phyloP scores from a whole-genome alignment of 495 filamentous ascomycete genomes.

The Aspergillus leporis region DNA sequence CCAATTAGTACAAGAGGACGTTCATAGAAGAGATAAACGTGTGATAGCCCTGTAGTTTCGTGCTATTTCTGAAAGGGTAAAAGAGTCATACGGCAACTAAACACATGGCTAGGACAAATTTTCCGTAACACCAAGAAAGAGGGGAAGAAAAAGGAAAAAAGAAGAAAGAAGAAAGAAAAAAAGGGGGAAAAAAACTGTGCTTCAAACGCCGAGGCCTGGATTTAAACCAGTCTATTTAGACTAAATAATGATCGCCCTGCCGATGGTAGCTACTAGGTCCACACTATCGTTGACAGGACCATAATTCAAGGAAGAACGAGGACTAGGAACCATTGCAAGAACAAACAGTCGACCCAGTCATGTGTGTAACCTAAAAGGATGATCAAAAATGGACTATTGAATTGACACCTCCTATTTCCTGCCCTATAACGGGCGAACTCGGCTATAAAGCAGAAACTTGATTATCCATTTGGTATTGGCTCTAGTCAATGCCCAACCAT shows the following conservation, averaged over 20 bases:
- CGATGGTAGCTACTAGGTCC: background rate
- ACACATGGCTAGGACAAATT: constrained; percentile 1
- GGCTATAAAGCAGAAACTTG: background rate
- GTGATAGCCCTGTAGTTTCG: too few relatives aligned
- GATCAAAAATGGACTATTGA: background rate
- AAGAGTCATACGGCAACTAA: background rate
- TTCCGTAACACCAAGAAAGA: background rate
- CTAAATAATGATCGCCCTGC: background rate
- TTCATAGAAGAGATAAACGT: background rate
- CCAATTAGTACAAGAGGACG: too few relatives aligned
- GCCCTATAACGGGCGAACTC: background rate
- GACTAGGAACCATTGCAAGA: background rate
- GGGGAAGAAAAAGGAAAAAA: background rate
- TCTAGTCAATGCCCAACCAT: background rate
- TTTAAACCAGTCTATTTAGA: background rate
- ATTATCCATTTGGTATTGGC: background rate
- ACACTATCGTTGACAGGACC: background rate
- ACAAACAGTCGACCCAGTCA: background rate
- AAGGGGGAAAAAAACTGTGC: background rate
- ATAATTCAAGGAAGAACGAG: background rate
- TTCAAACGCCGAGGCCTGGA: background rate
- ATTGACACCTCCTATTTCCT: background rate
- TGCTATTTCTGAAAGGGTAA: background rate
- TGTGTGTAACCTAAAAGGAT: background rate
- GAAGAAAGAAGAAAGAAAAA: background rate